Percentiles rank a stretch among this genome's conserved stretches.
Evolutionary conservation across 2,329 filamentous ascomycete genomes (phyloP).

Genomic region (Penicillium nordicum): DNA sequence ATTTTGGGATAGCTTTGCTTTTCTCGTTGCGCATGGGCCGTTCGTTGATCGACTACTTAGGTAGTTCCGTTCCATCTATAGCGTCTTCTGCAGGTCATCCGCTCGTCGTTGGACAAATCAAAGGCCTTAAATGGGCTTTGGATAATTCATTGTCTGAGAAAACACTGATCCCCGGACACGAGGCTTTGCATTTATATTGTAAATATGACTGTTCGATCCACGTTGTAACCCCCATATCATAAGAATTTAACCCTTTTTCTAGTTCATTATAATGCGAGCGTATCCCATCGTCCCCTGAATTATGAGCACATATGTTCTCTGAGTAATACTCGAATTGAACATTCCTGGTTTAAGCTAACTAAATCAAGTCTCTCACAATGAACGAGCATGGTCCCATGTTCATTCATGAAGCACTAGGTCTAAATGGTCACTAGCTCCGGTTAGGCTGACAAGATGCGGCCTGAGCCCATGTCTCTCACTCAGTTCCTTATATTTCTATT

Average conservation of each 20-base stretch:
- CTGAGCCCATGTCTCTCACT: conserved; percentile 12
- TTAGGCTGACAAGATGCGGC: conserved; percentile 20
- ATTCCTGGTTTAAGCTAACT: neutral
- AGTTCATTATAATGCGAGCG: neutral
- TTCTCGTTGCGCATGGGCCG: conserved; percentile 26
- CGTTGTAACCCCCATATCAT: neutral
- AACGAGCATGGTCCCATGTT: conserved; percentile 11
- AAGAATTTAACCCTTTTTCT: neutral
- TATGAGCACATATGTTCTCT: neutral
- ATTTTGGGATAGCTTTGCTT: neutral
- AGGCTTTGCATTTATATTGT: conserved; percentile 16
- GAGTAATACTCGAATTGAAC: neutral
- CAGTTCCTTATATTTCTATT: conserved; percentile 4
- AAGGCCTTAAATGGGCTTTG: neutral
- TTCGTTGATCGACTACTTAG: conserved; percentile 23
- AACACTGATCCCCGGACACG: conserved; percentile 6
- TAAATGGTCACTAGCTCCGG: conserved; percentile 9
- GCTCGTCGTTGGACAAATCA: conserved; percentile 9
- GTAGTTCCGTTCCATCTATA: conserved; percentile 14
- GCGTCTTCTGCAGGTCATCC: conserved; percentile 22
- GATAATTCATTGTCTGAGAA: neutral
- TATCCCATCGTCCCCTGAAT: neutral
- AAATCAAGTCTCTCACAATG: neutral
- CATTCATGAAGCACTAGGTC: conserved; percentile 13
- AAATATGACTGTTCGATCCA: conserved; percentile 13